Evolutionary conservation across 108 stramenopile species (phyloP).

Genomic region (Cylindrotheca closterium): DNA sequence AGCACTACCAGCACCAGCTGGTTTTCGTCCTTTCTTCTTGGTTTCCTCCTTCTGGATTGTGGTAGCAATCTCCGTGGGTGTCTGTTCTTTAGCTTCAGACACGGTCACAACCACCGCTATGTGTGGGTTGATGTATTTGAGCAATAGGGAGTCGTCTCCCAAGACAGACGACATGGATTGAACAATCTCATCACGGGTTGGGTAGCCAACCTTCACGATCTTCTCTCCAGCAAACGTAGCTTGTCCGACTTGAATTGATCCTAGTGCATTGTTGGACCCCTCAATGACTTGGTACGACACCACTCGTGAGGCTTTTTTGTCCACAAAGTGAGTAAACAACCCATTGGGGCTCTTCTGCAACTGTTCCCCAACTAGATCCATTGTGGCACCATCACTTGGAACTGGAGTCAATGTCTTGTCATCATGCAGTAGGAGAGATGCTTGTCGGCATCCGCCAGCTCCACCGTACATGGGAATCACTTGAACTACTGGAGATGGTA

Average conservation of each 20-base stretch:
- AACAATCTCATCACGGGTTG: constrained; percentile 71
- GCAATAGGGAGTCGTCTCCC: constrained; percentile 91
- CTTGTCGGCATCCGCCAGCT: constrained; percentile 64
- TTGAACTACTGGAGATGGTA: constrained; percentile 56
- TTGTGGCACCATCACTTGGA: constrained; percentile 44
- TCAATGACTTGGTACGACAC: constrained; percentile 26
- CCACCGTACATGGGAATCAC: constrained; percentile 61
- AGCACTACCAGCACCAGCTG: constrained; percentile 43
- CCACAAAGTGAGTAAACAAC: constrained; percentile 64
- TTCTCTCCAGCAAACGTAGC: constrained; percentile 70
- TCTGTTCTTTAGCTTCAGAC: constrained; percentile 30
- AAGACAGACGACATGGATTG: constrained; percentile 77
- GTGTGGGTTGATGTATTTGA: constrained; percentile 96
- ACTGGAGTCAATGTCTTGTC: constrained; percentile 55
- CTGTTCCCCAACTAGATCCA: constrained; percentile 33
- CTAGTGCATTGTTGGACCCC: constrained; percentile 6
- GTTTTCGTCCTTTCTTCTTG: constrained; percentile 7
- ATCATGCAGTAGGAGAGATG: constrained; percentile 57
- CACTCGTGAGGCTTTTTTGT: constrained; percentile 38
- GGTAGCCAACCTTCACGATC: constrained; percentile 76
- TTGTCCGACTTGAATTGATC: constrained; percentile 42
- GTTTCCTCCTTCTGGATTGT: constrained; percentile 6
- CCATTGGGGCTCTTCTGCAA: constrained; percentile 48
- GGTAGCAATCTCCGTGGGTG: constrained; percentile 20
- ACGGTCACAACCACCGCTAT: constrained; percentile 79